Evolutionary conservation across 1,139 yeast genomes (phyloP).

Genomic region (Kurtzmaniella quercitrusa): DNA sequence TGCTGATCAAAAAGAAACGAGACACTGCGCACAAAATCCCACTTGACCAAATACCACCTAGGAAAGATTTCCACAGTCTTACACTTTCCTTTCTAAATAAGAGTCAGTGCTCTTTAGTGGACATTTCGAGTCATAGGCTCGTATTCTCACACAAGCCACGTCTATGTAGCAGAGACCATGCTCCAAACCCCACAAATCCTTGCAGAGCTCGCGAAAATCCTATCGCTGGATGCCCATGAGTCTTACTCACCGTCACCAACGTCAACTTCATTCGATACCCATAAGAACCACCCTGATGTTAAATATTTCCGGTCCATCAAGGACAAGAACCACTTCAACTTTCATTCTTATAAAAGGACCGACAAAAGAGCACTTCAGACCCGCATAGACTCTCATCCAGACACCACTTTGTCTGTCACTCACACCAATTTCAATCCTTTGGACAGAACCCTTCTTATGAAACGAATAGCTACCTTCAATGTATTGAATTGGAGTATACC

Average conservation of each 20-base stretch:
- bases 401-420: conserved; percentile 7
- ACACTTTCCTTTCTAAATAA: no score
- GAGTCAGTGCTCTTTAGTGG: no score
- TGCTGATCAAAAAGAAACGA: not conserved
- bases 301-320: conserved; percentile 36
- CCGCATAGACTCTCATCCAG: not conserved
- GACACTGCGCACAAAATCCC: not conserved
- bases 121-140: no score
- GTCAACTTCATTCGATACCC: not conserved
- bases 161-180: no score
- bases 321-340: conserved; percentile 31
- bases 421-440: conserved; percentile 27
- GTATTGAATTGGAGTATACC: conserved; percentile 37
- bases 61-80: not conserved
- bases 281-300: conserved; percentile 30
- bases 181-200: not conserved
- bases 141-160: no score
- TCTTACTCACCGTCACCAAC: not conserved
- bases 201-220: not conserved
- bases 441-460: conserved; percentile 23
- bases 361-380: not conserved
- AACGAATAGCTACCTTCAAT: conserved; percentile 26
- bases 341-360: conserved; percentile 26
- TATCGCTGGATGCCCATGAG: not conserved
- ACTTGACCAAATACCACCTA: not conserved